phyloP scores from a whole-genome alignment of 352 stramenopile species.

The Phytophthora capsici region DNA sequence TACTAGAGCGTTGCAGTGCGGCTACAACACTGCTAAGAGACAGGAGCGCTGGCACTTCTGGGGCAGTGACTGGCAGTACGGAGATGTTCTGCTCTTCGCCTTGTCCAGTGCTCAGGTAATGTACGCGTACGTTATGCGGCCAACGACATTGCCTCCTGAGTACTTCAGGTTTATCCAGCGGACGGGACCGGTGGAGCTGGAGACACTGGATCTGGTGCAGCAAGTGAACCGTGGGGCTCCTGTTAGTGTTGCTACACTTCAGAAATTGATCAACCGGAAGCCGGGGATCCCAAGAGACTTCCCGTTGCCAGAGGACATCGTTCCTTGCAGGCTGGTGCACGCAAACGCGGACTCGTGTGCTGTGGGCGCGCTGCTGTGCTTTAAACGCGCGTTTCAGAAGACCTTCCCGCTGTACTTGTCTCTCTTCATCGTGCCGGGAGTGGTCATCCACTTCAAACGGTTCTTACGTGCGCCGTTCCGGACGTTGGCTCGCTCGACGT shows the following conservation, averaged over 20 bases:
- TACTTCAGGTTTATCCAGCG: constrained; percentile 88
- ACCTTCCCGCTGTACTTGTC: constrained; percentile 86
- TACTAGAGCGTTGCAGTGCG: constrained; percentile 81
- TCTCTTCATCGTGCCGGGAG: constrained; percentile 82
- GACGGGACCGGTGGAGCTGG: constrained; percentile 66
- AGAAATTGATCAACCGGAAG: constrained; percentile 53
- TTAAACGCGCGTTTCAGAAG: constrained; percentile 64
- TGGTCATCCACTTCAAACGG: constrained; percentile 85
- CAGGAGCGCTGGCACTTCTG: constrained; percentile 89
- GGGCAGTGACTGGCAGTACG: constrained; percentile 85
- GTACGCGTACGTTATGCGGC: constrained; percentile 88
- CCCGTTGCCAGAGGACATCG: constrained; percentile 34
- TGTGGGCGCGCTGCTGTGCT: constrained; percentile 56
- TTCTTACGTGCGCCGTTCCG: constrained; percentile 67
- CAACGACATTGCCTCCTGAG: constrained; percentile 66
- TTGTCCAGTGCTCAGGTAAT: constrained; percentile 84
- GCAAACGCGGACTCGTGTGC: constrained; percentile 54
- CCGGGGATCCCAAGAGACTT: constrained; percentile 39
- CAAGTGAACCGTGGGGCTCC: constrained; percentile 57
- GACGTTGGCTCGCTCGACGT: constrained; percentile 59
- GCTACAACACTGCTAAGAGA: constrained; percentile 86
- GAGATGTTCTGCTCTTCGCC: constrained; percentile 81
- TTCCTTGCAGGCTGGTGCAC: constrained; percentile 75
- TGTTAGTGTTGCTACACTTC: constrained; percentile 49
- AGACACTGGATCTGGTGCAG: constrained; percentile 74